A percentile compares a stretch with the other conserved stretches of the same genome.
These are phyloP conservation scores for Pseudovirgaria hyperparasitica DNA, from an alignment of 2,329 filamentous ascomycete species.

Conservation along the genomic window DNA sequence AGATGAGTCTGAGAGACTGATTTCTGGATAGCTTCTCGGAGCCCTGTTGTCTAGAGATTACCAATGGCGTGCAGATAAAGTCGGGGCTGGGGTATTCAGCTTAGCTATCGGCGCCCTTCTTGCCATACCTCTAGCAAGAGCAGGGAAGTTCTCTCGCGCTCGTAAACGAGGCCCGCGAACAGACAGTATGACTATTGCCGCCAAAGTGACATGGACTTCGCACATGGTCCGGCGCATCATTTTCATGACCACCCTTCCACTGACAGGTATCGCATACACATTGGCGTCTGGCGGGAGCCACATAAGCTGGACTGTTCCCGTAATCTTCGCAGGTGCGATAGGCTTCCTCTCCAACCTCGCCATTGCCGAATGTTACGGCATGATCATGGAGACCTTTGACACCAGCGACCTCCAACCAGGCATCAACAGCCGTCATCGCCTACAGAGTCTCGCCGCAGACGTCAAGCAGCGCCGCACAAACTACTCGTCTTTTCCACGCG, in stretches of 20 bases:
- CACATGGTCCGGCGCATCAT: conserved; percentile 56
- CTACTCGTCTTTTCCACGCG: conserved; percentile 64
- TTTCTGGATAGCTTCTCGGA: conserved; percentile 42
- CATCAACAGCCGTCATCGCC: conserved; percentile 42
- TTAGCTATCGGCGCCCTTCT: conserved; percentile 56
- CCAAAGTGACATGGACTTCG: conserved; percentile 54
- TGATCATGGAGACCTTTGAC: conserved; percentile 73
- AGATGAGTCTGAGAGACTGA: conserved; percentile 6
- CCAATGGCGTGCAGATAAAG: conserved; percentile 47
- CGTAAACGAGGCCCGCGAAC: conserved; percentile 46
- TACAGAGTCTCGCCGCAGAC: conserved; percentile 31
- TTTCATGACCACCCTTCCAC: conserved; percentile 54
- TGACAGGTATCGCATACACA: conserved; percentile 56
- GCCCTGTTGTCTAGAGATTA: conserved; percentile 60
- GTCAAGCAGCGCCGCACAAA: conserved; percentile 45
- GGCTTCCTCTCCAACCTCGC: conserved; percentile 62
- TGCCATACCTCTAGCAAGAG: conserved; percentile 63
- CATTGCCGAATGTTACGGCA: conserved; percentile 61
- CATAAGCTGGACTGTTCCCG: conserved; percentile 46
- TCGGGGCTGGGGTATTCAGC: conserved; percentile 53
- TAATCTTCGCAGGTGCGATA: conserved; percentile 51
- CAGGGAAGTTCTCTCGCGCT: conserved; percentile 53
- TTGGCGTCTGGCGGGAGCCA: conserved; percentile 51
- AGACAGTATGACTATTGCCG: conserved; percentile 55
- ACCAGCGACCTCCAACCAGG: conserved; percentile 66